Base-by-base conservation (phyloP, 2,329 filamentous ascomycete species). In the Pseudogymnoascus sp. region DNA sequence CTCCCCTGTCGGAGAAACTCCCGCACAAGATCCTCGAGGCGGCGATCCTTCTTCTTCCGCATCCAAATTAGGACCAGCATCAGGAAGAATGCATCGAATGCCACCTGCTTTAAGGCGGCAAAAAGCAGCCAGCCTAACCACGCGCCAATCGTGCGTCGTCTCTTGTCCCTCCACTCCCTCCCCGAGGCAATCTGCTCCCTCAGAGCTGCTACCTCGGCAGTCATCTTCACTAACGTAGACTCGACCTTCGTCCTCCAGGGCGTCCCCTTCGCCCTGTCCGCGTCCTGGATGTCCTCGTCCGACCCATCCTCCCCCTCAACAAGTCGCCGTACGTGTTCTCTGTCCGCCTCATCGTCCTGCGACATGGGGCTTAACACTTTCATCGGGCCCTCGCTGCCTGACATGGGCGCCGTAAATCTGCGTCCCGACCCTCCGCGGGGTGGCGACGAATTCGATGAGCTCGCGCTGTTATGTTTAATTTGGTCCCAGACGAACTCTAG, bases 401-500 rank as follows among this genome's bases (percentile, higher is more conserved):
- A 79, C 67, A 76, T 62, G 57, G 80, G 77, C 69, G 80, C 75
- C 70, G 79, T 74, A 69, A 82, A 81, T 67, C 70, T 74, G 67
- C 78, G 68, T 80, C 54, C 76, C 79, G 66, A 74, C 45, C 60
- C 67, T 63, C 73, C 75, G 63, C 74, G 76, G 25, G 78, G 77
- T n/a, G 83, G 81, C 1, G 82, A 85, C 10, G 83, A 81, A 43
- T 83, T 75, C 41, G 86, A 78, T 39, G 88, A 86, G 16, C 84
- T 85, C 3, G 88, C 85, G 10, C 85, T 85, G 71, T 93, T 97
- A 70, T 89, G 89, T 76, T 95, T 96, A 71, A 99, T 93, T 75
- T 98, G 95, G 70, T 97, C 92, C 95, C 95, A 99, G 41, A 99
- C 93, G 72, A 98, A 99, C 77, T 99, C 95, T n/a, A 99, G 85